These are phyloP conservation scores for Ustilago trichophora DNA, from an alignment of 1,284 basidiomycete genomes.

Conservation along the genomic window DNA sequence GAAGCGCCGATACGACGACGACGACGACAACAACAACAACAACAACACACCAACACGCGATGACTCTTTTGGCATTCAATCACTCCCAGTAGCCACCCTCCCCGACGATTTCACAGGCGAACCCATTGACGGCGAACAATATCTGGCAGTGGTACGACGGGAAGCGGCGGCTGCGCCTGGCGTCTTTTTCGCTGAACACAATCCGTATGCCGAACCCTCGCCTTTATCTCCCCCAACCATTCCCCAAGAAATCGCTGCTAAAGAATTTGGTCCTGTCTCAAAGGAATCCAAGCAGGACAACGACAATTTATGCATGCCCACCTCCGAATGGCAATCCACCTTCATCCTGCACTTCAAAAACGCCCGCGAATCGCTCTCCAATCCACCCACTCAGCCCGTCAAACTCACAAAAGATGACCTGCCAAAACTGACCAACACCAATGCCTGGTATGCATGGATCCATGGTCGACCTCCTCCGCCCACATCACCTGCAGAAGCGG, in stretches of 20 bases:
- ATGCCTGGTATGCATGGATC: conserved; percentile 47
- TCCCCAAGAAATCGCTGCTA: background rate
- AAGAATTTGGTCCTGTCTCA: too few relatives aligned
- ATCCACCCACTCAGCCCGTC: conserved; percentile 29
- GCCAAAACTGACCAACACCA: conserved; percentile 29
- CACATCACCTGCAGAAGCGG: conserved; percentile 3
- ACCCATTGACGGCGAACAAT: conserved; percentile 56
- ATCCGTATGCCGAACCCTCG: conserved; percentile 43
- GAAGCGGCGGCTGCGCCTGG: conserved; percentile 39
- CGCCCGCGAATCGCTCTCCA: conserved; percentile 32
- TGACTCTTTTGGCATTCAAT: conserved; percentile 47
- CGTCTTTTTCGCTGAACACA: conserved; percentile 36
- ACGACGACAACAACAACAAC: too few relatives aligned
- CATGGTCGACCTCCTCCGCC: conserved; percentile 34
- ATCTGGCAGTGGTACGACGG: conserved; percentile 58
- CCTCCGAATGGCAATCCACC: conserved; percentile 23
- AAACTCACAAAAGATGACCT: conserved; percentile 25
- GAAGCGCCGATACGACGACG: conserved; percentile 14
- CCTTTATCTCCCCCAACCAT: too few relatives aligned
- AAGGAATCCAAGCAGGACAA: too few relatives aligned
- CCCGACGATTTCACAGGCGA: conserved; percentile 54
- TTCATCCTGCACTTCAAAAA: conserved; percentile 41
- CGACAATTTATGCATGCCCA: conserved; percentile 25
- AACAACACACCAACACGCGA: conserved; percentile 11
- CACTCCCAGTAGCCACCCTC: conserved; percentile 53